Evolutionary conservation across 2,329 filamentous ascomycete species (phyloP).

Genomic region (Clonostachys rosea): DNA sequence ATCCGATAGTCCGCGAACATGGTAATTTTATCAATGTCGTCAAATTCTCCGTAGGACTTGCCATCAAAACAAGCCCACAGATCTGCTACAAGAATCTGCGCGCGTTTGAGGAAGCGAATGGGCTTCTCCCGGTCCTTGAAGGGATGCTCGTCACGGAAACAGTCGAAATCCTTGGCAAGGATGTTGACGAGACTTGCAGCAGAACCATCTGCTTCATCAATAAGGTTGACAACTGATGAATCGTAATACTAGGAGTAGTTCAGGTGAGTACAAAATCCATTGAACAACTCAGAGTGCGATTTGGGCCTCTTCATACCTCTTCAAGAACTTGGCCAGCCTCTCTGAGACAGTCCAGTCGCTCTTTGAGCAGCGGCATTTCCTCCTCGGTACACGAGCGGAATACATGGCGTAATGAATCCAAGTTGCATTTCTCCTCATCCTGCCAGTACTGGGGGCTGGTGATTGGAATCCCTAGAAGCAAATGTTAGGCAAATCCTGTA

Average conservation of each 20-base stretch:
- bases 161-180: slow-evolving; percentile 74
- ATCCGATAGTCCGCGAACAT: slow-evolving; percentile 99
- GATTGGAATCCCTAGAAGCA: slow-evolving; percentile 70
- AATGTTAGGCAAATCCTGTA: not conserved
- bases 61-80: slow-evolving; percentile 95
- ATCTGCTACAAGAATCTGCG: slow-evolving; percentile 94
- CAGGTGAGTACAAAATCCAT: not conserved
- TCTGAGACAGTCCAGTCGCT: slow-evolving; percentile 73
- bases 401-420: slow-evolving; percentile 68
- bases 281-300: slow-evolving; percentile 1
- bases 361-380: slow-evolving; percentile 76
- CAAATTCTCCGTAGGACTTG: slow-evolving; percentile 71
- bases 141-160: slow-evolving; percentile 76
- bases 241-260: slow-evolving; percentile 59
- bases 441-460: slow-evolving; percentile 86
- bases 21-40: slow-evolving; percentile 91
- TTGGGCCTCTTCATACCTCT: slow-evolving; percentile 45
- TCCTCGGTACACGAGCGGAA: slow-evolving; percentile 86
- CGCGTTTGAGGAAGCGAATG: slow-evolving; percentile 85
- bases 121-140: slow-evolving; percentile 67
- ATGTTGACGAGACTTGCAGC: slow-evolving; percentile 84
- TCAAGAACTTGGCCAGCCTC: slow-evolving; percentile 80
- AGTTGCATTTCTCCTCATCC: slow-evolving; percentile 68
- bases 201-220: slow-evolving; percentile 70
- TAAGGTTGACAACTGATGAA: slow-evolving; percentile 68